Evolutionary conservation across 371 early-diverging fungal genomes (phyloP), one percentile per base, ranked within the genome.

Genomic region (Funneliformis caledonium): DNA sequence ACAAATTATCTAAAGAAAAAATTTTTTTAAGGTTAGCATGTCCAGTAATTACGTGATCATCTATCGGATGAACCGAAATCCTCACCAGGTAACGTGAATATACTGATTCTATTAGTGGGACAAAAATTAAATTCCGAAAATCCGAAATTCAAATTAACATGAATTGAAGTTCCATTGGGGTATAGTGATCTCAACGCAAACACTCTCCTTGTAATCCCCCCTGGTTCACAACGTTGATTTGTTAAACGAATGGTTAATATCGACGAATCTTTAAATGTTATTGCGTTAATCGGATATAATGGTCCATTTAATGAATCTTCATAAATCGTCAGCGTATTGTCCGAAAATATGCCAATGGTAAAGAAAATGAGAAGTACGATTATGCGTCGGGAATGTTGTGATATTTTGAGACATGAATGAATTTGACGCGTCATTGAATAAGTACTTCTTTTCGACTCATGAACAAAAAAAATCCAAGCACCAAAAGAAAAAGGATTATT

Each of bases 21-120:
- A 70, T n/a, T 43, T 9, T 11, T 26, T 68, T 19, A 43, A 43
- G 9, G 14, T 12, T 65, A 31, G 37, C 37, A 37, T 37, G 37
- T 26, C 26, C 26, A 26, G 26, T 2, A 31, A 65, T 31, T 31
- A 43, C 5, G 16, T 43, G 42, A 68, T 37, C n/a, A 37, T 42
- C 43, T n/a, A 69, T 10, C 2, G n/a, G 9, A 45, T 42, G 16
- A 22, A 14, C 14, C 31, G 37, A 2, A 31, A 26, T 26, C 14
- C 45, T 70, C 19, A 73, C 73, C 73, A 50, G 73, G 73, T 19
- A 73, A 56, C 0, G 52, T 16, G 52, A 73, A 52, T 31, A 73
- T 33, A 56, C 19, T 31, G 22, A 50, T 73, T 50, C 31, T 48
- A 73, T 73, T 37, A 43, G 22, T 37, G 16, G 73, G 73, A 33